These are phyloP conservation scores for Aspergillus unguis DNA, from an alignment of 2,329 filamentous ascomycete genomes.

Conservation along the genomic window DNA sequence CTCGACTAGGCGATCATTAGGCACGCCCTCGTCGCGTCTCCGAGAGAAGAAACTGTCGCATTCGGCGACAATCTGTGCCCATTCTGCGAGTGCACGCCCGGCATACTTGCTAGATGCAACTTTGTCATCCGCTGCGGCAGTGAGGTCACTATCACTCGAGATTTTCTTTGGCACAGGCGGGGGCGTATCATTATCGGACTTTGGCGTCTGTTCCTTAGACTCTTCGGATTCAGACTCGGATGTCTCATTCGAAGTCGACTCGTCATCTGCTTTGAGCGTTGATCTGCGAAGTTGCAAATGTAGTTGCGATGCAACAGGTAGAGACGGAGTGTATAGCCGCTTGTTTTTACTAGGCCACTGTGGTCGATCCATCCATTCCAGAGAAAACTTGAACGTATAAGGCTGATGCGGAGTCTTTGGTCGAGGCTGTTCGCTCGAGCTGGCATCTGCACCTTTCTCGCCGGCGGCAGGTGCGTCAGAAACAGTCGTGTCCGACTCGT, in stretches of 20 bases:
- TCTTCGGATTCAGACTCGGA: constrained; percentile 20
- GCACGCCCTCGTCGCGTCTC: constrained; percentile 60
- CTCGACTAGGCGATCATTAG: constrained; percentile 55
- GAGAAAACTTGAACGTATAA: constrained; percentile 64
- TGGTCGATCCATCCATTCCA: constrained; percentile 61
- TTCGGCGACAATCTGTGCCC: constrained; percentile 59
- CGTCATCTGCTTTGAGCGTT: constrained; percentile 23
- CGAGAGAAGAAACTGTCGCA: constrained; percentile 63
- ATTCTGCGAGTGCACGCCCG: constrained; percentile 63
- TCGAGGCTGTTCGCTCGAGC: constrained; percentile 26
- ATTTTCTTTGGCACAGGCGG: constrained; percentile 13
- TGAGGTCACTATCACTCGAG: constrained; percentile 6
- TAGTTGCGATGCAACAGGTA: constrained; percentile 56
- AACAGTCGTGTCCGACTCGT: constrained; percentile 32
- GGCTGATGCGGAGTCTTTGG: constrained; percentile 49
- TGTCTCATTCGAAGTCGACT: constrained; percentile 23
- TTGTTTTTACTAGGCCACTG: constrained; percentile 49
- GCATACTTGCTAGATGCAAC: constrained; percentile 53
- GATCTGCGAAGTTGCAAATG: constrained; percentile 46
- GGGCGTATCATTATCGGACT: constrained; percentile 8
- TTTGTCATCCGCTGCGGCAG: constrained; percentile 25
- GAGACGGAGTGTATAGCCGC: constrained; percentile 54
- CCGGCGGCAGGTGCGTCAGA: constrained; percentile 25
- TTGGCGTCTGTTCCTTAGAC: too few species aligned
- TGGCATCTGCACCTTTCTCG: constrained; percentile 29